phyloP scores from a whole-genome alignment of 78 protist genomes.

The Guillardia theta region DNA sequence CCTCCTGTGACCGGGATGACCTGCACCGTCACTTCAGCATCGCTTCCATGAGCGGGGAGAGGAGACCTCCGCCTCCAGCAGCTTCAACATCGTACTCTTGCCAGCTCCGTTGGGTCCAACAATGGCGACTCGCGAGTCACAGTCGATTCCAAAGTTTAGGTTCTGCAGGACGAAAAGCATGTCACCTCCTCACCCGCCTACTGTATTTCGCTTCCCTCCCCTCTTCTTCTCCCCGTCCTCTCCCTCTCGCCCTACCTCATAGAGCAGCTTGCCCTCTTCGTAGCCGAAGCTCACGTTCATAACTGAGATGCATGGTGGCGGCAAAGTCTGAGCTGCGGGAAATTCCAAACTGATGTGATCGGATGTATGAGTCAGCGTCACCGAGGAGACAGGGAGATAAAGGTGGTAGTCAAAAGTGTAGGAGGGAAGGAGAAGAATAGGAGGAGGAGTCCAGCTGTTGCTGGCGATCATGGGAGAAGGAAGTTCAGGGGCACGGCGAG shows the following conservation, averaged over 20 bases:
- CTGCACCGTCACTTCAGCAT: background rate
- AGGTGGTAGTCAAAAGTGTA: no score
- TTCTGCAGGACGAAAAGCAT: background rate
- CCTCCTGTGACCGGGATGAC: conserved; percentile 17
- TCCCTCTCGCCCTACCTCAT: background rate
- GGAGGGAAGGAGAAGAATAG: no score
- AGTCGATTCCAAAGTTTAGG: conserved; percentile 80
- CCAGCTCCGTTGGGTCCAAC: conserved; percentile 95
- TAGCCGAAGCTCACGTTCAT: conserved; percentile 82
- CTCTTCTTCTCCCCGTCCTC: background rate
- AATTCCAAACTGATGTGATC: conserved; percentile 74
- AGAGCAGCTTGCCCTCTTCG: conserved; percentile 55
- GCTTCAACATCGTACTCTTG: conserved; percentile 84
- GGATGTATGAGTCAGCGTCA: no score
- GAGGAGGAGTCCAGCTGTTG: no score
- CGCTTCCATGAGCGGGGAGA: conserved; percentile 49
- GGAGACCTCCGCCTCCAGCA: conserved; percentile 78
- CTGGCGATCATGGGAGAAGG: no score
- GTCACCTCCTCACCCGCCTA: background rate
- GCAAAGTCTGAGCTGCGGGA: conserved; percentile 73
- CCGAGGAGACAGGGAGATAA: no score
- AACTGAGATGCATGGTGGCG: conserved; percentile 84
- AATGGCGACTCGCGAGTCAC: conserved; percentile 83
- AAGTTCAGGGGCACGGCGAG: no score
- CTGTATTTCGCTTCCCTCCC: background rate